These are phyloP conservation scores for Podila clonocystis DNA, from an alignment of 192 early-diverging fungal genomes.

Conservation along the genomic window DNA sequence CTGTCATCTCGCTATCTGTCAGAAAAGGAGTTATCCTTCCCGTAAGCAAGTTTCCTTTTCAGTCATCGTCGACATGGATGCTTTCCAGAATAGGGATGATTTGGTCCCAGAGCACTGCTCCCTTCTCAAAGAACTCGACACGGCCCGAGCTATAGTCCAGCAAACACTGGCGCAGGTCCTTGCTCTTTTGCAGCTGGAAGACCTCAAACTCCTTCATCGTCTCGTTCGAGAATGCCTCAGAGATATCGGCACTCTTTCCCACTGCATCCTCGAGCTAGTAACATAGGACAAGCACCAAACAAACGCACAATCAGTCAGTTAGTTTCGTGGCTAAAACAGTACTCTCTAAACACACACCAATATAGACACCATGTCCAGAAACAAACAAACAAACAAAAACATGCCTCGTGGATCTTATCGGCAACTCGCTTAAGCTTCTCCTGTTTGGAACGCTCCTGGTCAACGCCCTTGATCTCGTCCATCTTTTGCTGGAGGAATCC, in stretches of 20 bases:
- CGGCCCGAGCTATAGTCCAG: conserved; percentile 81
- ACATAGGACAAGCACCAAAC: conserved; percentile 4
- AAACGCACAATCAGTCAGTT: background rate
- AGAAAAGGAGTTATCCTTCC: too few species aligned
- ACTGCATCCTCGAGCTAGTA: conserved; percentile 84
- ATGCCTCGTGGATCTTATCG: conserved; percentile 74
- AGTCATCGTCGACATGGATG: conserved; percentile 54
- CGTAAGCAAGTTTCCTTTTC: background rate
- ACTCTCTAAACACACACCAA: background rate
- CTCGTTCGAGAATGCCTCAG: conserved; percentile 79
- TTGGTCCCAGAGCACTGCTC: conserved; percentile 80
- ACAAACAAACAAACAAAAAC: background rate
- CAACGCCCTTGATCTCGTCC: conserved; percentile 88
- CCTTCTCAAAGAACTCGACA: conserved; percentile 86
- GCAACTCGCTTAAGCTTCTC: conserved; percentile 82
- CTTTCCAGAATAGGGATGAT: conserved; percentile 85
- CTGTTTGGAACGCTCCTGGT: conserved; percentile 83
- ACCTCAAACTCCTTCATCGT: conserved; percentile 86
- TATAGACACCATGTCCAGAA: background rate
- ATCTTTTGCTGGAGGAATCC: conserved; percentile 89
- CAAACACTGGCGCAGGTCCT: conserved; percentile 83
- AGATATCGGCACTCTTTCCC: conserved; percentile 75
- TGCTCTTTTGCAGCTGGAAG: conserved; percentile 81
- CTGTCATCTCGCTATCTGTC: too few species aligned
- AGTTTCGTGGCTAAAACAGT: background rate